Base-by-base conservation (phyloP, 164 flowering plant genomes). In the Dillenia suffruticosa region DNA sequence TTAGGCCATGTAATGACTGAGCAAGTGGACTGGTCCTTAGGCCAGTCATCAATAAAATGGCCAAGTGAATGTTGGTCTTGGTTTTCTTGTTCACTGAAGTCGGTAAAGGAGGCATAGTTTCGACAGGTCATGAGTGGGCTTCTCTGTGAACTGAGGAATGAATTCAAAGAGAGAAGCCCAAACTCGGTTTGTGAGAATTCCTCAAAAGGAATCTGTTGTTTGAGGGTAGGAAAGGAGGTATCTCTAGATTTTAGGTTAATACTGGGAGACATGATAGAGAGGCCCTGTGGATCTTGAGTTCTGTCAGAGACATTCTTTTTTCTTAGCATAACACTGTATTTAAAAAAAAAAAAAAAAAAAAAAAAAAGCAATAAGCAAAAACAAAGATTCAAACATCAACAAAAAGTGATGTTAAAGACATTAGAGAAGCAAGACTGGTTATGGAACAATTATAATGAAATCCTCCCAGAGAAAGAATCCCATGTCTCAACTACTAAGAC, bases 31-130 rank as follows among this genome's bases (percentile, higher is more conserved):
- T 67, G 82, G 55, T 62, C 79, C 67, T 82, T 83, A 4, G 94
- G 86, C 89, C 90, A 89, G 44, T 79, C 78, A 48, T 84, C 83
- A 16, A 82, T 80, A 80, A 86, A 89, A 46, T 81, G 84, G 3
- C 85, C 80, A 44, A 87, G 70, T 0, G 84, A 73, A 51, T 76
- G 74, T 11, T 77, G 87, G 14, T 74, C 22, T 49, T 68, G 71
- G n/a, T 77, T 26, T 62, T 77, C 83, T 58, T 57, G 81, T 55
- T 64, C 73, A 51, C 58, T 61, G 54, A 79, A 72, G 56, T 79
- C 76, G 1, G 68, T 55, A 9, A 79, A 62, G 54, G 79, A 61
- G 48, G 68, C 62, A 44, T 63, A 74, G 67, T 69, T 76, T 44
- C 72, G 55, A 57, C 65, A 62, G 56, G 59, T 75, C 47, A 69